Conservation (phyloP, 2,329 filamentous ascomycete genomes). For the Helicocarpus griseus region DNA sequence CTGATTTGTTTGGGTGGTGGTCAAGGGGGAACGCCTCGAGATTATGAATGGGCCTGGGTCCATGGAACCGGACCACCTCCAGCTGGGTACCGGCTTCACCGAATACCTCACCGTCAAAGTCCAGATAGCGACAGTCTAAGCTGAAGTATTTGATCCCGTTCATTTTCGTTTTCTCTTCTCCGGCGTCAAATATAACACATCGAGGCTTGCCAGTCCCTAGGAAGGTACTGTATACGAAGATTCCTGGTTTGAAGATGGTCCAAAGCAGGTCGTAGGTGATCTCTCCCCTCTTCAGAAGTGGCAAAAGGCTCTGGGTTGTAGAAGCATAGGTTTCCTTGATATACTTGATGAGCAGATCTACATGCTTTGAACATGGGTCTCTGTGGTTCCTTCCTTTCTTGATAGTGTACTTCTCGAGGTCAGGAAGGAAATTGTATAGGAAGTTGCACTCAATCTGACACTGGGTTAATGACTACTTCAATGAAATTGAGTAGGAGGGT, state of each 20-base stretch:
- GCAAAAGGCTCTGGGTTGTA: conserved; percentile 17
- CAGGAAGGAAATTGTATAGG: conserved; percentile 18
- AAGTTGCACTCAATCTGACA: conserved; percentile 12
- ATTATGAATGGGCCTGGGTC: conserved; percentile 20
- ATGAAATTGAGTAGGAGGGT: not conserved
- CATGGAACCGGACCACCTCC: conserved; percentile 18
- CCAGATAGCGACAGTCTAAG: conserved; percentile 20
- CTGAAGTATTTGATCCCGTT: conserved; percentile 15
- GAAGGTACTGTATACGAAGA: conserved; percentile 19
- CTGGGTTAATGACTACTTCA: conserved; percentile 1
- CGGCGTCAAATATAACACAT: conserved; percentile 15
- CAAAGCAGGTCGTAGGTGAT: conserved; percentile 30
- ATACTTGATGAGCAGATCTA: conserved; percentile 19
- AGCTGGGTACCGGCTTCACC: conserved; percentile 18
- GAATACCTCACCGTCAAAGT: conserved; percentile 21
- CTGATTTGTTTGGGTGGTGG: conserved; percentile 17
- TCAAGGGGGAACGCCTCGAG: conserved; percentile 24
- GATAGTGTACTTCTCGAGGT: conserved; percentile 12
- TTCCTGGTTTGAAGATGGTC: conserved; percentile 27
- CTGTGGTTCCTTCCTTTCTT: conserved; percentile 1
- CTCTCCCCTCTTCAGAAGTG: conserved; percentile 19
- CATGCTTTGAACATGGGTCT: conserved; percentile 8
- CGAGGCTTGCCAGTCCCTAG: conserved; percentile 16
- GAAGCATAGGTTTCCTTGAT: conserved; percentile 18
- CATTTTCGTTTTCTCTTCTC: conserved; percentile 15